Base-by-base conservation (phyloP, 129 eudicot species). In the Chrysanthemum seticuspe region DNA sequence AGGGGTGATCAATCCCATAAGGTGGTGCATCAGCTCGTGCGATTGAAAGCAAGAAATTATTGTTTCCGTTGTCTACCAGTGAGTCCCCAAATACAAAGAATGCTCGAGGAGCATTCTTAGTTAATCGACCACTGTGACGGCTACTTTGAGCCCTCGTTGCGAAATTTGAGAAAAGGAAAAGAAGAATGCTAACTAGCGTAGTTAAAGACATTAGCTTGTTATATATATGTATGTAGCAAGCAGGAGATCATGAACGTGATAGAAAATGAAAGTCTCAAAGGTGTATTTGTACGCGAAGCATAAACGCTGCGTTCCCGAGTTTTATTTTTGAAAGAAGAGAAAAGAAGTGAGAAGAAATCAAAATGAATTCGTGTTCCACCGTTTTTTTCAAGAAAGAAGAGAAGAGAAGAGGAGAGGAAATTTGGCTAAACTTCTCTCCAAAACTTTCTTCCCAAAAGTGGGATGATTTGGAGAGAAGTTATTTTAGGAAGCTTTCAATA, bases 61-160 rank as follows among this genome's bases (percentile, higher is more conserved):
- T 88, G 85, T 88, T 88, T 71, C 96, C 96, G 12, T 68, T 88
- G 58, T 88, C 96, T 19, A 88, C 95, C 13, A 88, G 76, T 0
- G 95, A 88, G 77, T 88, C 95, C 0, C 95, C 95, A 50, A 88
- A 88, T 18, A 88, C 96, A 51, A 88, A 88, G 62, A 88, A 85
- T 1, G 96, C 88, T 15, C 82, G 68, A 34, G 78, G 80, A 29
- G n/a, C 45, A 13, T 59, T 16, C 10, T 47, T 65, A 2, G 66
- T 19, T 62, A 9, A 9, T 7, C 14, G 12, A 74, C 62, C 40
- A 36, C 2, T 10, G 29, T 10, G 3, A 11, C 63, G 61, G 34
- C 63, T 66, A 9, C 31, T 65, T 56, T 10, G n/a, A 5, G 15
- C 36, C 3, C 25, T 51, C 15, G 5, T 67, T 27, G 59, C 68